Evolutionary conservation across 495 filamentous ascomycete species (phyloP), one percentile per base, ranked within the genome.

Genomic region (Daldinia loculata): DNA sequence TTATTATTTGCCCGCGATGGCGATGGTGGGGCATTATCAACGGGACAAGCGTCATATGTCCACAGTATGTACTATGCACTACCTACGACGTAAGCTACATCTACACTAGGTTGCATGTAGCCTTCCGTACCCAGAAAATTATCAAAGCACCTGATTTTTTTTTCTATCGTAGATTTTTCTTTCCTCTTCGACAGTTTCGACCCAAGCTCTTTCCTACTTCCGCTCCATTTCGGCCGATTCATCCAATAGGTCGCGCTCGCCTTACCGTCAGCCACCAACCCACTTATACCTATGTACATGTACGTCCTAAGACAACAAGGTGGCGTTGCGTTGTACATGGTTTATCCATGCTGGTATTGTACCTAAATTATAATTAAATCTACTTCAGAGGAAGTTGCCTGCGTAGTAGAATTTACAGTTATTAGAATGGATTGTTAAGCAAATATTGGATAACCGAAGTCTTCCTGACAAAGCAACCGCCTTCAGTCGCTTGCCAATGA

Each of bases 61-160:
- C 70, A 65, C 34, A 59, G 56, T 67, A 72, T 65, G 56, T 67
- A 72, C 70, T 72, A 61, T 56, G 69, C 43, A 27, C 56, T 72
- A 72, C 70, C 15, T 59, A 27, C 32, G 22, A 53, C n/a, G 8
- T 24, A 38, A 19, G 36, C 61, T 43, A 56, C 17, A 38, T 27
- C 17, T 38, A 61, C n/a, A 41, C 27, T 36, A 26, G 34, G 4
- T 27, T 38, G 24, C 9, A 64, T 67, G 69, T 72, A 72, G 55
- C 27, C 8, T 22, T 17, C 41, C 30, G 69, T 67, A 72, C 55
- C 55, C 1, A 26, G 12, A 53, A 27, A 67, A 48, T 56, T 52
- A 38, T 43, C 50, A 55, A 64, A 72, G 64, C 64, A 72, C 70
- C 64, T 72, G 70, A 72, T 72, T 72, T 63, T 56, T 32, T 72